Evolutionary conservation across 148 eudicot species (phyloP), one percentile per base, ranked within the genome.

Genomic region (Nepenthes gracilis): DNA sequence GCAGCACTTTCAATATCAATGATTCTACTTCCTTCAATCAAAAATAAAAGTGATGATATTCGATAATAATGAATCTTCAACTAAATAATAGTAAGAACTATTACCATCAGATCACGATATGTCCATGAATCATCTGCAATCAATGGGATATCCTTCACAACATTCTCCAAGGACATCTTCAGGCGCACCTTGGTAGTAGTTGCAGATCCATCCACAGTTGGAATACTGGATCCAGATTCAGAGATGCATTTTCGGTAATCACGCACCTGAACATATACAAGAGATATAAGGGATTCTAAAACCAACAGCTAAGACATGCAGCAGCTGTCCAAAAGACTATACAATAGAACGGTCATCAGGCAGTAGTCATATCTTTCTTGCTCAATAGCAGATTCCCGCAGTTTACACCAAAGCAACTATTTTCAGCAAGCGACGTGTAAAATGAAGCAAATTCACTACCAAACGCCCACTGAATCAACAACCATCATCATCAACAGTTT

Each of bases 91-190:
- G 45, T 55, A 35, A 35, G 10, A 15, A 54, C 64, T 12, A 57
- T 71, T 75, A 93, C 99, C 99, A 93, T 93, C 69, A 89, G 78
- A 79, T 93, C 99, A 71, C 99, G 96, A 58, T 93, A 93, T 35
- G 89, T 86, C 99, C 99, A 93, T 49, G 84, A 70, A 73, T 70
- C 83, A 75, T 88, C 88, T 45, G 95, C 79, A 62, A 93, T 79
- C 58, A 67, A 63, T 14, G 99, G 95, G 53, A 93, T 84, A 78
- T 93, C 99, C 78, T 86, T 93, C 69, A 93, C 96, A 48, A 89
- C 82, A 67, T 86, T 93, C 79, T 93, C 96, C 48, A 93, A 70
- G 33, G 99, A 86, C 96, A 89, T 93, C 83, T 73, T 82, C 58
- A 93, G 89, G 62, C 65, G 74, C 59, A 93, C 78, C 77, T 78